Evolutionary conservation across 495 filamentous ascomycete species (phyloP), one percentile per base, ranked within the genome.

Genomic region (Annulohypoxylon moriforme): DNA sequence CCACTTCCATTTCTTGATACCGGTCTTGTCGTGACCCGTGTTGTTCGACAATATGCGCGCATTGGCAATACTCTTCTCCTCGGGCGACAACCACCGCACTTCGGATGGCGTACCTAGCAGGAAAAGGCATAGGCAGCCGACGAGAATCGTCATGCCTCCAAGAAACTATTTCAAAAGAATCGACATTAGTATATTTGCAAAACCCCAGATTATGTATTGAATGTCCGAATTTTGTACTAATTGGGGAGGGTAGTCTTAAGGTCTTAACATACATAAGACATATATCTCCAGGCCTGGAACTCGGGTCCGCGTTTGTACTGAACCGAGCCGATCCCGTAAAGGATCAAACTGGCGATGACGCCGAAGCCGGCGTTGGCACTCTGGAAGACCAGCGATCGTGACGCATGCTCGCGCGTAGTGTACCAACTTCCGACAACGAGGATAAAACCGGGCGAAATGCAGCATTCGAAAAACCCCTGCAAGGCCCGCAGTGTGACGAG

Each of bases 341-440:
- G 69, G 16, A 76, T 69, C 18, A 76, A 61, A 44, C 79, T 75
- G 24, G 75, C 79, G 22, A 82, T 67, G 40, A 82, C 73, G 34
- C 82, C 81, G 55, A 84, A 76, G 25, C 78, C 68, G 44, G 82
- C 83, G 10, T 83, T 84, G 9, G 82, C 68, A 36, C 79, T 67
- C 65, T 83, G 80, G 77, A 80, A 84, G 60, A 83, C 65, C 7
- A 85, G 64, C 4, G 80, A 63, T 13, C 80, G 71, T 1, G 75
- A 73, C 0, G 80, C 60, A 24, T 81, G 79, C 68, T 82, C 80
- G 20, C 78, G 72, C 1, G 74, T 78, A 8, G 72, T 76, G 60
- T 82, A 82, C 79, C 80, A 81, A 13, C 67, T 73, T 1, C 69
- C 63, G 24, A 78, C 68, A 42, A 82, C 74, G 56, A 81, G 73